Evolutionary conservation across 176 grass and related monocot genomes (phyloP), one percentile per base, ranked within the genome.

Genomic region (Raddia distichophylla): DNA sequence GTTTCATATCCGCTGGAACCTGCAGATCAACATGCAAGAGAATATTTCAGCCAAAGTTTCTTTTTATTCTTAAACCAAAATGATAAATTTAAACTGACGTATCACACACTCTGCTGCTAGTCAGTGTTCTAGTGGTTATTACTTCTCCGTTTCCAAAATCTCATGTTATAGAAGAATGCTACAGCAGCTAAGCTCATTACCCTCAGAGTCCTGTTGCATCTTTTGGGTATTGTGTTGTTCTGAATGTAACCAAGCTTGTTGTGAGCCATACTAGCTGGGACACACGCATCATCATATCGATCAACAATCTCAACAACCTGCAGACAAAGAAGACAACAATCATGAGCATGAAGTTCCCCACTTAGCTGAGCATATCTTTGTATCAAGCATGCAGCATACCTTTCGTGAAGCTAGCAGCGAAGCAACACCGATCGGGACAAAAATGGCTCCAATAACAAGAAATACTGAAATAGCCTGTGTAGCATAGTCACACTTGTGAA

Each of bases 291-390:
- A 74, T 99, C 96, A 51, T 99, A 95, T 27, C 86, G 84, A 48
- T 99, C 84, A 50, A 99, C 69, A 17, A 95, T 91, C 92, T 95
- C 96, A 10, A 99, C 93, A 82, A 99, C 96, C 96, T 98, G 81
- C 56, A 17, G 51, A 27, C 33, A 60, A 77, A 84, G 74, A 20
- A 75, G 58, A 79, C 20, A 69, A 46, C 2, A 17, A 57, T 10
- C 14, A 71, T 89, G 13, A 86, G 51, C n/a, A 49, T 69, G 81
- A 61, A 7, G 3, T 7, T 75, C 10, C 5, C 10, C 2, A 17
- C 54, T 57, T 60, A 59, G 8, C 32, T 1, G 2, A 71, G 64
- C 56, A 47, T 47, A 78, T 67, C 16, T 35, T 59, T 9, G 7
- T 73, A 49, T 11, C 47, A 71, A 89, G 60, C 67, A 68, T 46